A percentile compares a stretch with the other conserved stretches of the same genome.
phyloP scores from a whole-genome alignment of 176 grass and related monocot genomes.

The Triticum monococcum region DNA sequence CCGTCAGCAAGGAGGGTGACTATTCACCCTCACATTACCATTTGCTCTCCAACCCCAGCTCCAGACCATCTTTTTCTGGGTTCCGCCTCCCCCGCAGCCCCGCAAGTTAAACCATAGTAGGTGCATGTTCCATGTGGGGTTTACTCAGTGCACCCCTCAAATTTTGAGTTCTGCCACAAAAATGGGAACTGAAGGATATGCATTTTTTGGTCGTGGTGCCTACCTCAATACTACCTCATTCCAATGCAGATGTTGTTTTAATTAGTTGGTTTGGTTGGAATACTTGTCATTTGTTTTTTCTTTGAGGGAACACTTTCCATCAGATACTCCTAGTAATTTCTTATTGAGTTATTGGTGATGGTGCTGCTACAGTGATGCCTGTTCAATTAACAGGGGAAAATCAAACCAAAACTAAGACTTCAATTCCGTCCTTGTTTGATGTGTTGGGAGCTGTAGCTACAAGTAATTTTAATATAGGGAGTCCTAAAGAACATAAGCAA shows the following conservation, averaged over 20 bases:
- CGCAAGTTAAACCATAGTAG: not conserved
- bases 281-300: not conserved
- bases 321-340: not conserved
- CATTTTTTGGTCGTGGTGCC: not conserved
- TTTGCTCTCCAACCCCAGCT: not conserved
- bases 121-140: not conserved
- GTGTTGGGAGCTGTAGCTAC: not conserved
- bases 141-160: not conserved
- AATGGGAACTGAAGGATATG: not conserved
- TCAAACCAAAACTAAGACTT: not conserved
- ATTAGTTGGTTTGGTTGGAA: not conserved
- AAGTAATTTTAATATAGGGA: not conserved
- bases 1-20: not conserved
- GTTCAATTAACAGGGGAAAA: not conserved
- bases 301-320: not conserved
- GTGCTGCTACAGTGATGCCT: not conserved
- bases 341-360: not conserved
- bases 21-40: not conserved
- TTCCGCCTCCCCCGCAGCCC: not conserved
- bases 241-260: not conserved
- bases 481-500: not conserved
- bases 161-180: not conserved
- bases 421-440: not conserved
- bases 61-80: not conserved
- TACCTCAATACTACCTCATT: not conserved